Evolutionary conservation across 1,284 basidiomycete genomes (phyloP), one percentile per base, ranked within the genome.

Genomic region (Sphaerobolus stellatus): DNA sequence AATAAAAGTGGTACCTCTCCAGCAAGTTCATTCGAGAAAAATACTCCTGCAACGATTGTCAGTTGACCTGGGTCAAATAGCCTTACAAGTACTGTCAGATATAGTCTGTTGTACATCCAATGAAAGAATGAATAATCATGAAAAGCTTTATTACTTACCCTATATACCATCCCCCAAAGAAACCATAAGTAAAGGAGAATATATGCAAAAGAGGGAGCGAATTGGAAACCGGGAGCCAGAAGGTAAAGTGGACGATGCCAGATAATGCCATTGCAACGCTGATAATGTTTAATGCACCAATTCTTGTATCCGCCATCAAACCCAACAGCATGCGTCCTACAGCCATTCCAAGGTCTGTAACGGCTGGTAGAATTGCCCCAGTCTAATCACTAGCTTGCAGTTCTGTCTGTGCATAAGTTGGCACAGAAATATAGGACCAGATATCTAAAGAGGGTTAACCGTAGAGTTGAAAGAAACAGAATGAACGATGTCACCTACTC

Each of bases 151-250:
- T 11, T 11, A 25, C 27, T 47, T 27, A 47, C 45, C 45, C 45
- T 24, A 47, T 29, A 27, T 34, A 34, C 33, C 45, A n/a, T 24
- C 45, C 45, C 18, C 45, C 45, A 27, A 47, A 47, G 27, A 47
- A 47, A 24, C 45, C 45, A 27, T 47, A 47, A 9, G 27, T 27
- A 25, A 47, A 47, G 8, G 45, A 47, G 28, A 47, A 47, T 25
- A 47, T 27, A 27, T 47, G 28, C 27, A 47, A 27, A 7, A 47
- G 22, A 24, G 9, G 20, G 11, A 47, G 27, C 18, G 45, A 47
- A 5, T 47, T 29, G 11, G 45, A 24, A 47, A 25, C 45, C 16
- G 45, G 45, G n/a, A 47, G 45, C 45, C 45, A 47, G n/a, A 47
- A 25, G 7, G 28, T 5, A 13, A 47, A 47, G 20, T 47, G 45